phyloP scores from a whole-genome alignment of 768 basidiomycete genomes.

The Trametes sanguinea region DNA sequence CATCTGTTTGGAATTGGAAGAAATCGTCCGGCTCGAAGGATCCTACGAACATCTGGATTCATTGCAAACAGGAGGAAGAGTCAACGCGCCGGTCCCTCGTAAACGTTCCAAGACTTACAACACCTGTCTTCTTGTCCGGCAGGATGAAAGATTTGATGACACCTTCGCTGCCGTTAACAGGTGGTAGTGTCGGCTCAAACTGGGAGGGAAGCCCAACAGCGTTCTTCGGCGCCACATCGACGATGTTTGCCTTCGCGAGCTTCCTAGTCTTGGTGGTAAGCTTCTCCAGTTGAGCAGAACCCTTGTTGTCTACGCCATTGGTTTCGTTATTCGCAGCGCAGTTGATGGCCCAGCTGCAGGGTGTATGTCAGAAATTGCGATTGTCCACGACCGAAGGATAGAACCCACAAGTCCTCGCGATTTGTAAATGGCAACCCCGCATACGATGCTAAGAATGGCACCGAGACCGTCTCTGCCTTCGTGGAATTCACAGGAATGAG shows the following conservation, averaged over 20 bases:
- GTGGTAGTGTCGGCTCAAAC: slow-evolving; percentile 49
- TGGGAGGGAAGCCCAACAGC: slow-evolving; percentile 49
- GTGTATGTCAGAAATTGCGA: background rate
- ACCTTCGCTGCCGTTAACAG: slow-evolving; percentile 48
- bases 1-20: slow-evolving; percentile 52
- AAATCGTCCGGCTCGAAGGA: slow-evolving; percentile 54
- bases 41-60: slow-evolving; percentile 56
- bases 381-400: background rate
- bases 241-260: slow-evolving; percentile 41
- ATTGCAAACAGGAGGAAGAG: background rate
- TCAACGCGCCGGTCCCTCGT: background rate
- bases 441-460: slow-evolving; percentile 56
- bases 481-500: slow-evolving; percentile 50
- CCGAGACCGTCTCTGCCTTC: slow-evolving; percentile 46
- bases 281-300: slow-evolving; percentile 14
- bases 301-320: slow-evolving; percentile 50
- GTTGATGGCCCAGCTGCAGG: slow-evolving; percentile 56
- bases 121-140: slow-evolving; percentile 58
- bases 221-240: slow-evolving; percentile 39
- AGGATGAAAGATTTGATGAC: slow-evolving; percentile 59
- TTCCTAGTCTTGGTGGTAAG: slow-evolving; percentile 15
- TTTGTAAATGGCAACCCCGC: slow-evolving; percentile 53
- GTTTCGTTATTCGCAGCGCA: slow-evolving; percentile 53
- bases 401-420: slow-evolving; percentile 49
- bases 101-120: slow-evolving; percentile 40